phyloP scores from a whole-genome alignment of 169 alveolate species.

The Theileria luwenshuni region DNA sequence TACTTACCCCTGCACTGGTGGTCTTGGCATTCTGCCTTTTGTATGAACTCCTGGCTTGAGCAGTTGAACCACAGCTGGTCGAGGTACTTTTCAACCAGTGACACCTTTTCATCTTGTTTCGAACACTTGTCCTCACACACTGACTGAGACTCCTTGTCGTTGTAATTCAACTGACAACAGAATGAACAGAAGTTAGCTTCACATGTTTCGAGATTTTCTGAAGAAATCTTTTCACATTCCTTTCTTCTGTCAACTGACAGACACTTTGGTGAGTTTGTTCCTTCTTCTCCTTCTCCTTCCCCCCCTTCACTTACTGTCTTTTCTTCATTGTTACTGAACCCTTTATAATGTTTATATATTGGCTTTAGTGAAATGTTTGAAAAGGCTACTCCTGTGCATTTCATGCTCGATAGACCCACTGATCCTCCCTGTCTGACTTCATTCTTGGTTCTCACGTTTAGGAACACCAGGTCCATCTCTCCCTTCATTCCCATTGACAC shows the following conservation, averaged over 20 bases:
- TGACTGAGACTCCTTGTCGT: constrained; percentile 44
- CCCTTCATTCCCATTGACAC: constrained; percentile 72
- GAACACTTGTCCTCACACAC: constrained; percentile 48
- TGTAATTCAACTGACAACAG: constrained; percentile 53
- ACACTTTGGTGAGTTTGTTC: constrained; percentile 14
- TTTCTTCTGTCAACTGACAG: constrained; percentile 41
- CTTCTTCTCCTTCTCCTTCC: constrained; percentile 20
- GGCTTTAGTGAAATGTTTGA: constrained; percentile 72
- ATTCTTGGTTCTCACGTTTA: constrained; percentile 68
- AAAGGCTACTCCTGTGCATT: constrained; percentile 83
- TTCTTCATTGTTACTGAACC: not conserved
- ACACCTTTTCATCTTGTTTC: constrained; percentile 39
- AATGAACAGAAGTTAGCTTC: constrained; percentile 55
- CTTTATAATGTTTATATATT: constrained; percentile 57
- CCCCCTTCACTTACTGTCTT: not conserved
- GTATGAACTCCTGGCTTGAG: constrained; percentile 24
- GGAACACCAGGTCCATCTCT: constrained; percentile 60
- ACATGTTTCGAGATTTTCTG: constrained; percentile 42
- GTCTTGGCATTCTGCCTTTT: constrained; percentile 13
- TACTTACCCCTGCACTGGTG: not conserved
- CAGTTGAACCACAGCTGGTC: constrained; percentile 61
- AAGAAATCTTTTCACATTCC: constrained; percentile 53
- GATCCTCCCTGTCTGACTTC: constrained; percentile 71
- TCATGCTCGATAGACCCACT: constrained; percentile 76
- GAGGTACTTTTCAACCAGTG: constrained; percentile 37